Percentiles rank a stretch among this genome's conserved stretches.
phyloP scores from a whole-genome alignment of 2,329 filamentous ascomycete genomes.

The Periglandula ipomoeae region DNA sequence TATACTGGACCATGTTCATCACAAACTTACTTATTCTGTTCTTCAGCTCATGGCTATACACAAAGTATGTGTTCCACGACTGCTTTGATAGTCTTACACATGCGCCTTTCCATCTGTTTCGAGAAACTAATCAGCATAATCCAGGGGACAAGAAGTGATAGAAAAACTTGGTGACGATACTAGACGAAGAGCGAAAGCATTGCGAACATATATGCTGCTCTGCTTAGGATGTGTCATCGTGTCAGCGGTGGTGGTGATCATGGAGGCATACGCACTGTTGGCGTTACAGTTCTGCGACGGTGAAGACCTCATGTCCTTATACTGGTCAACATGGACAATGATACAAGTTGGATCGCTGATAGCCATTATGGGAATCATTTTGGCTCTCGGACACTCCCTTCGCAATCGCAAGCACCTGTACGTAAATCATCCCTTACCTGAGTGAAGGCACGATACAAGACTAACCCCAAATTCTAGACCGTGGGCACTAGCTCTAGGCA shows the following conservation, averaged over 20 bases:
- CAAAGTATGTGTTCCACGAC: conserved; percentile 22
- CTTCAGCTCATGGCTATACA: conserved; percentile 32
- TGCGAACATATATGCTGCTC: conserved; percentile 33
- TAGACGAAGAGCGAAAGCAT: conserved; percentile 24
- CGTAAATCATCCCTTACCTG: conserved; percentile 15
- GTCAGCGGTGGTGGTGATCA: conserved; percentile 35
- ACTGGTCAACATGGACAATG: conserved; percentile 54
- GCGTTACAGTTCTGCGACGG: conserved; percentile 51
- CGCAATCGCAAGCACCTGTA: conserved; percentile 42
- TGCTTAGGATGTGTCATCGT: conserved; percentile 34
- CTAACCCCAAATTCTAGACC: conserved; percentile 24
- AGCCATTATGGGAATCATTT: conserved; percentile 47
- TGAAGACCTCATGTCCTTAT: conserved; percentile 49
- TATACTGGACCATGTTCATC: conserved; percentile 39
- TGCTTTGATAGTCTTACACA: neutral
- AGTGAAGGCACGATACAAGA: neutral
- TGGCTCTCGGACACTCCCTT: conserved; percentile 42
- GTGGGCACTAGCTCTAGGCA: conserved; percentile 51
- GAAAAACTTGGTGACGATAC: conserved; percentile 25
- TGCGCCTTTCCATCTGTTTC: neutral
- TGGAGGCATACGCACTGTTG: conserved; percentile 46
- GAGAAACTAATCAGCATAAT: neutral
- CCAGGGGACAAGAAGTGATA: conserved; percentile 27
- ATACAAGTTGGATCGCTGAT: conserved; percentile 49
- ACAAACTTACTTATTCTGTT: conserved; percentile 35